Conservation (phyloP, 2,329 filamentous ascomycete genomes). For the Pezicula rhizophila region DNA sequence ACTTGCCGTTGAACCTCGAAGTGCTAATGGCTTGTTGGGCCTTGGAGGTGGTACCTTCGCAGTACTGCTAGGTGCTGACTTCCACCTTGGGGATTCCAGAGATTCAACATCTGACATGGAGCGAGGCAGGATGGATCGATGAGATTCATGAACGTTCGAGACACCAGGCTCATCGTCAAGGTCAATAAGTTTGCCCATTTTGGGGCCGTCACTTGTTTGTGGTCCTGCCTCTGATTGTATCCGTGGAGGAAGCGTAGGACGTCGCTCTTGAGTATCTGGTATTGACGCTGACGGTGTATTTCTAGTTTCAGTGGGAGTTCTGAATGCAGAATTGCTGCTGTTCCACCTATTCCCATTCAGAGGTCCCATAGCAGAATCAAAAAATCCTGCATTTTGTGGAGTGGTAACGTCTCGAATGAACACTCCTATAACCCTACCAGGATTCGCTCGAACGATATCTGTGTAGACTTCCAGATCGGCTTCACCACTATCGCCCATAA, state of each 20-base stretch:
- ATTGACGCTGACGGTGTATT: conserved; percentile 5
- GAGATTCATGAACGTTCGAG: conserved; percentile 29
- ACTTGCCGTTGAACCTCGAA: conserved; percentile 36
- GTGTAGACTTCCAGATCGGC: conserved; percentile 97
- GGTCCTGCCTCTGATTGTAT: conserved; percentile 15
- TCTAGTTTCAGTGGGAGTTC: conserved; percentile 14
- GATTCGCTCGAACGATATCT: conserved; percentile 79
- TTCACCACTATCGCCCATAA: conserved; percentile 94
- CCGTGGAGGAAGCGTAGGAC: conserved; percentile 22
- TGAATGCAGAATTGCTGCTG: conserved; percentile 8
- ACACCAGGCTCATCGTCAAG: conserved; percentile 47
- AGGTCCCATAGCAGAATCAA: conserved; percentile 47
- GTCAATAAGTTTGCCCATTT: conserved; percentile 55
- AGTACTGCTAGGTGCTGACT: conserved; percentile 12
- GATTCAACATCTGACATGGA: conserved; percentile 21
- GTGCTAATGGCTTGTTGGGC: conserved; percentile 50
- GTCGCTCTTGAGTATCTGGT: conserved; percentile 13
- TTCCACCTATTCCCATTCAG: conserved; percentile 18
- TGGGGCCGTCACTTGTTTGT: conserved; percentile 28
- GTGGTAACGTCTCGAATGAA: conserved; percentile 97
- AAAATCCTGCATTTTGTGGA: conserved; percentile 65
- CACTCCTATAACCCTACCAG: conserved; percentile 71
- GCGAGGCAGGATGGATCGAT: conserved; percentile 19
- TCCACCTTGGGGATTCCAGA: conserved; percentile 25
- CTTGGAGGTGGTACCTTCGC: conserved; percentile 42